These are phyloP conservation scores for Pichia thaimueangensis DNA, from an alignment of 805 yeast species.

Conservation along the genomic window DNA sequence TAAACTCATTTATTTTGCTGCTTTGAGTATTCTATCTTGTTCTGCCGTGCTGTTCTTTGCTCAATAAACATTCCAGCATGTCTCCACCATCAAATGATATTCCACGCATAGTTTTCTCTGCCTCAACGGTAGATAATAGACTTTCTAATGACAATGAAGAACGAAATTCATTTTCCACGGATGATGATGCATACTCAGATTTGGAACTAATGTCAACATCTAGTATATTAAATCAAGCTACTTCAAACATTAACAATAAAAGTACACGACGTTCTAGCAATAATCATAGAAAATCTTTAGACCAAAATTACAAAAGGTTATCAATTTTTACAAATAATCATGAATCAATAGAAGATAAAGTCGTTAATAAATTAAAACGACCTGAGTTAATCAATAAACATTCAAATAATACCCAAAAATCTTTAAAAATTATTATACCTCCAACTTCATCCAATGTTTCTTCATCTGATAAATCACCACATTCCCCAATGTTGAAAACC, in stretches of 20 bases:
- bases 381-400: not conserved
- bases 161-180: not conserved
- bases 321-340: constrained; percentile 1
- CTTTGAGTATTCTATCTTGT: too few relatives aligned
- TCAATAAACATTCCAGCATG: not conserved
- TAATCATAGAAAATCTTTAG: not conserved
- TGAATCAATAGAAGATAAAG: not conserved
- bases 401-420: not conserved
- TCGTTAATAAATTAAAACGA: not conserved
- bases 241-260: not conserved
- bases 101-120: constrained; percentile 1
- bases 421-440: not conserved
- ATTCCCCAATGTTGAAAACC: not conserved
- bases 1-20: too few relatives aligned
- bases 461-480: not conserved
- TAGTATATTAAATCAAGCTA: too few relatives aligned
- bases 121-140: not conserved
- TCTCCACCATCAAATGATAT: not conserved
- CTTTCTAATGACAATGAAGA: not conserved
- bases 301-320: not conserved
- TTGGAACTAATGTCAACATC: not conserved
- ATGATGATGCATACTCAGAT: not conserved
- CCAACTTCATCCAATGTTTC: not conserved
- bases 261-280: not conserved
- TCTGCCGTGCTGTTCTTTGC: too few relatives aligned